Conservation (phyloP, 2,329 filamentous ascomycete genomes). For the Clonostachys chloroleuca region DNA sequence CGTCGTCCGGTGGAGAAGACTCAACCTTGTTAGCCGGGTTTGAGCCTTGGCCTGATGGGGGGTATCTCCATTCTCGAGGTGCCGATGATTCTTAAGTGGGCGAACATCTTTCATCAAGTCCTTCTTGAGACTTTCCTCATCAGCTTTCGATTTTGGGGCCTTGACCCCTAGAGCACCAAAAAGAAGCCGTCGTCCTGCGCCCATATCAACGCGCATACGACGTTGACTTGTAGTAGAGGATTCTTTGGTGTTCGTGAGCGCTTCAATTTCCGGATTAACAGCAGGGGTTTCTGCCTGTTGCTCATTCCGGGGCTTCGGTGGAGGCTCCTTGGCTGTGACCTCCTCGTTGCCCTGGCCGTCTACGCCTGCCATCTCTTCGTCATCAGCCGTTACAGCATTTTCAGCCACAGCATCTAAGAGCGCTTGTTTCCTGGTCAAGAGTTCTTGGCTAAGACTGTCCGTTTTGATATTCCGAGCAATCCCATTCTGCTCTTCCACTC, state of each 20-base stretch:
- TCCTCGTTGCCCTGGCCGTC: too few species aligned
- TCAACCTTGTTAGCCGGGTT: neutral
- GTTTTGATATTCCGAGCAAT: constrained; percentile 9
- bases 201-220: constrained; percentile 34
- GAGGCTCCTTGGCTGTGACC: too few species aligned
- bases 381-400: neutral
- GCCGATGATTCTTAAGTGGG: constrained; percentile 28
- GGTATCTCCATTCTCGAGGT: constrained; percentile 12
- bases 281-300: too few species aligned
- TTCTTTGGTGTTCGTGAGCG: too few species aligned
- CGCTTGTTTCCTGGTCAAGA: constrained; percentile 32
- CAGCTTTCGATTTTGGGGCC: constrained; percentile 62
- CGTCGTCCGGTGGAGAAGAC: constrained; percentile 9
- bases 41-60: constrained; percentile 2
- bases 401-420: constrained; percentile 22
- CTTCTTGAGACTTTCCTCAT: constrained; percentile 58
- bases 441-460: constrained; percentile 10
- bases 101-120: constrained; percentile 53
- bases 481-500: neutral
- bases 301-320: too few species aligned
- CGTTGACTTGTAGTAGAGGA: neutral
- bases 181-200: constrained; percentile 61
- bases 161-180: constrained; percentile 70
- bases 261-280: too few species aligned
- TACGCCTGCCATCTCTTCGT: neutral